Percentiles rank a stretch among this genome's conserved stretches.
These are phyloP conservation scores for Flaveria sonorensis DNA, from an alignment of 129 eudicot genomes.

Conservation along the genomic window DNA sequence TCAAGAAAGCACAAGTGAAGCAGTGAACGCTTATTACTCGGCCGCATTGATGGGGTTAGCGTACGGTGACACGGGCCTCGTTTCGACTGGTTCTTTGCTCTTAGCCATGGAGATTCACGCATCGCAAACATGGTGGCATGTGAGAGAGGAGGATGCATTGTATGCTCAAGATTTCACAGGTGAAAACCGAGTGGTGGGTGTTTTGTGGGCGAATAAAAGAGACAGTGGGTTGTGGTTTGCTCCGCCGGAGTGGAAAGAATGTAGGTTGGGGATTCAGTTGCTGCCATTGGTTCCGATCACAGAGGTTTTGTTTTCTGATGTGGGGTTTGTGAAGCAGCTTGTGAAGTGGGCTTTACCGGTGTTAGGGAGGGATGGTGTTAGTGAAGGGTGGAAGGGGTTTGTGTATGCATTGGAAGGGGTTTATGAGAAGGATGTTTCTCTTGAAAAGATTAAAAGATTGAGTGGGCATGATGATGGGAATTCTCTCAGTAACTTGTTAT, in stretches of 20 bases:
- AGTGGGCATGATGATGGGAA: constrained; percentile 85
- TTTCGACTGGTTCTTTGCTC: constrained; percentile 58
- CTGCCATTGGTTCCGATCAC: constrained; percentile 72
- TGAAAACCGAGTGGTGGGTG: constrained; percentile 76
- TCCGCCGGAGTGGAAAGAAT: constrained; percentile 74
- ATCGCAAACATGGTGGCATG: constrained; percentile 89
- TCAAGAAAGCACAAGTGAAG: constrained; percentile 94
- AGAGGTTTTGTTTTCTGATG: constrained; percentile 78
- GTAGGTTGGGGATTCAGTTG: constrained; percentile 80
- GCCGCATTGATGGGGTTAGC: constrained; percentile 93
- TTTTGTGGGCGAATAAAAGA: constrained; percentile 80
- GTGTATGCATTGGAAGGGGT: constrained; percentile 79
- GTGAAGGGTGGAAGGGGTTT: constrained; percentile 95
- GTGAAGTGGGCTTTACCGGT: constrained; percentile 73
- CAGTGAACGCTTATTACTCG: constrained; percentile 81
- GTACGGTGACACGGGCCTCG: constrained; percentile 82
- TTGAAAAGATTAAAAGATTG: constrained; percentile 51
- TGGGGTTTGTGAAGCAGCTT: constrained; percentile 51
- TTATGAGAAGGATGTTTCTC: constrained; percentile 58
- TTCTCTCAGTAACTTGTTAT: constrained; percentile 70
- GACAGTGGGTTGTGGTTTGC: constrained; percentile 96
- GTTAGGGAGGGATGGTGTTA: constrained; percentile 73
- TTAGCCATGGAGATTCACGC: constrained; percentile 76
- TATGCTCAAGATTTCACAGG: constrained; percentile 57
- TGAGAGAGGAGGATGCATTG: constrained; percentile 44